Base-by-base conservation (phyloP, 495 filamentous ascomycete genomes). In the Aspergillus nidulans region DNA sequence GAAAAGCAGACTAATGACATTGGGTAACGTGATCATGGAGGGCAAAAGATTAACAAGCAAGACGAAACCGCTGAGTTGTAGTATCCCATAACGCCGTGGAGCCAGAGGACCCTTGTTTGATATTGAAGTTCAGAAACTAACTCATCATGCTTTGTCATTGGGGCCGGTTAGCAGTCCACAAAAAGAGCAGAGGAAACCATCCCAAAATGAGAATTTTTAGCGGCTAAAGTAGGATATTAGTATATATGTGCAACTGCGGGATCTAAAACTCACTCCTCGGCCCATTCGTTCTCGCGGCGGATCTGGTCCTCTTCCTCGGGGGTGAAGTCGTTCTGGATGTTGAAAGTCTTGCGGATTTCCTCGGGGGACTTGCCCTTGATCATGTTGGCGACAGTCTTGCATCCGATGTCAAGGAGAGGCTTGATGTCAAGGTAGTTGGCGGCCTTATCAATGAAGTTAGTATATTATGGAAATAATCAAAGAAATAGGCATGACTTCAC, bases 381-480 rank as follows among this genome's bases (percentile, higher is more conserved):
- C 80, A 84, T 83, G 59, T 86, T 84, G 18, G 86, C 86, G 47
- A 89, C 82, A 0, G 81, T 84, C 74, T 85, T 86, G 76, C 84
- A 85, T 56, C 83, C 81, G 55, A 84, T 80, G 45, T 87, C 80
- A 40, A 88, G 75, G 6, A 89, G 82, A 16, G 76, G 75, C 71
- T 85, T 83, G 68, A 89, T 87, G 49, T 88, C 86, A 32, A 89
- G 76, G 65, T 86, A 89, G 69, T 89, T 89, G 57, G 84, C 84
- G 13, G 85, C 85, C 77, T 81, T 25, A 20, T 23, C 7, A 39
- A n/a, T 18, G 8, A 12, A 43, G 23, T 61, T 48, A 55, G 53
- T 40, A 23, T 9, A n/a, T 12, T 4, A 25, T 24, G 19, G 8
- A 3, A 23, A 16, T 13, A 32, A 36, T 1, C 16, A 20, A 26